A percentile compares a stretch with the other conserved stretches of the same genome.
These are phyloP conservation scores for Aureobasidium namibiae DNA, from an alignment of 2,329 filamentous ascomycete species.

Conservation along the genomic window DNA sequence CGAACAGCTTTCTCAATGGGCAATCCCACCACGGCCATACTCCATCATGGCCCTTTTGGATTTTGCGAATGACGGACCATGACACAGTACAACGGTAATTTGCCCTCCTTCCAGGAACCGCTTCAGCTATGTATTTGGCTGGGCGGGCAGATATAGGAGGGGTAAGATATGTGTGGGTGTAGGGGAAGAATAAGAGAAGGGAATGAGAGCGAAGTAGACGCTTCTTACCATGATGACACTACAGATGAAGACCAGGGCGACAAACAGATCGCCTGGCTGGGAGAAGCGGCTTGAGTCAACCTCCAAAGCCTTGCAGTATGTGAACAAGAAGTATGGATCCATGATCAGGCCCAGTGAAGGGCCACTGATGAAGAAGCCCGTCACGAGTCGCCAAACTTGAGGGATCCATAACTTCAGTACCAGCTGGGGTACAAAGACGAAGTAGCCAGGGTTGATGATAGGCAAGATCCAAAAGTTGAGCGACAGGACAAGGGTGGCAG, in stretches of 20 bases:
- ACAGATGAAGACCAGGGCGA: slow-evolving; percentile 69
- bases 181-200: slow-evolving; percentile 16
- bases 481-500: slow-evolving; percentile 55
- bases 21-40: slow-evolving; percentile 45
- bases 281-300: slow-evolving; percentile 61
- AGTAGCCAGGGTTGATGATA: slow-evolving; percentile 31
- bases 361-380: slow-evolving; percentile 52
- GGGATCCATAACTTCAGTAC: slow-evolving; percentile 46
- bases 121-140: slow-evolving; percentile 41
- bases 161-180: slow-evolving; percentile 26
- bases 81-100: slow-evolving; percentile 43
- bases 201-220: slow-evolving; percentile 19
- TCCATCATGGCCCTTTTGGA: slow-evolving; percentile 34
- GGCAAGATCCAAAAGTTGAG: slow-evolving; percentile 47
- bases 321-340: slow-evolving; percentile 72
- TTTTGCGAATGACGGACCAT: slow-evolving; percentile 45
- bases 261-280: slow-evolving; percentile 68
- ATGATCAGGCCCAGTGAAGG: slow-evolving; percentile 52
- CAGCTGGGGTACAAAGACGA: slow-evolving; percentile 46
- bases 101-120: slow-evolving; percentile 49
- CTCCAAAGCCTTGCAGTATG: slow-evolving; percentile 69
- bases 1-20: slow-evolving; percentile 46
- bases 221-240: slow-evolving; percentile 68
- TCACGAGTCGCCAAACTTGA: slow-evolving; percentile 52
- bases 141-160: slow-evolving; percentile 53